These are phyloP conservation scores for Phoma sp. DNA, from an alignment of 2,329 filamentous ascomycete species.

Conservation along the genomic window DNA sequence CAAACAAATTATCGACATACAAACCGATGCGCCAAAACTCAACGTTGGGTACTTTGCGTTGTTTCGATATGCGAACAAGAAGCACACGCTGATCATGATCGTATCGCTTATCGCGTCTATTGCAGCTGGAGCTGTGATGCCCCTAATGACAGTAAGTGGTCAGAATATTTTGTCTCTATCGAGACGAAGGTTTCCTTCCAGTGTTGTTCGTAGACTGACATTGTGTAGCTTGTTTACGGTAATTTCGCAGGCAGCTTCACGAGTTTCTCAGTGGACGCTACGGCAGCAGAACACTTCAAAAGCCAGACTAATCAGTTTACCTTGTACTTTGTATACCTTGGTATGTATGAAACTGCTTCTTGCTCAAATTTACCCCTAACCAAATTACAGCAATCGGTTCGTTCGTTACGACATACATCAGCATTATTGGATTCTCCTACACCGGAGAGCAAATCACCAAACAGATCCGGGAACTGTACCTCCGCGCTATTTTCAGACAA, in stretches of 20 bases:
- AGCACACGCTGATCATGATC: conserved; percentile 51
- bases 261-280: conserved; percentile 43
- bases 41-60: conserved; percentile 56
- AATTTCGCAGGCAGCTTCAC: conserved; percentile 50
- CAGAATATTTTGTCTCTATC: background rate
- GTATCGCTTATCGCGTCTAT: conserved; percentile 71
- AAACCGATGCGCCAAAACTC: conserved; percentile 52
- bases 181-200: background rate
- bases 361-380: conserved; percentile 1
- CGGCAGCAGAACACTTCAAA: conserved; percentile 34
- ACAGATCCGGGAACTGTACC: conserved; percentile 64
- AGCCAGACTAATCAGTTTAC: conserved; percentile 42
- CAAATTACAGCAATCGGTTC: conserved; percentile 33
- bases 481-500: conserved; percentile 61
- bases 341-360: conserved; percentile 47
- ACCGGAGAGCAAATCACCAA: conserved; percentile 58
- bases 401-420: conserved; percentile 74
- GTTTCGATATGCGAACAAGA: conserved; percentile 55
- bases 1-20: conserved; percentile 47
- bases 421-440: conserved; percentile 88
- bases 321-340: conserved; percentile 51
- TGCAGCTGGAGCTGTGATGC: conserved; percentile 75
- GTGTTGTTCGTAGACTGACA: background rate
- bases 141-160: conserved; percentile 69
- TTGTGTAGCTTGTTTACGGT: conserved; percentile 45